Conservation (phyloP, 306 rosid species). For the Casuarina equisetifolia region DNA sequence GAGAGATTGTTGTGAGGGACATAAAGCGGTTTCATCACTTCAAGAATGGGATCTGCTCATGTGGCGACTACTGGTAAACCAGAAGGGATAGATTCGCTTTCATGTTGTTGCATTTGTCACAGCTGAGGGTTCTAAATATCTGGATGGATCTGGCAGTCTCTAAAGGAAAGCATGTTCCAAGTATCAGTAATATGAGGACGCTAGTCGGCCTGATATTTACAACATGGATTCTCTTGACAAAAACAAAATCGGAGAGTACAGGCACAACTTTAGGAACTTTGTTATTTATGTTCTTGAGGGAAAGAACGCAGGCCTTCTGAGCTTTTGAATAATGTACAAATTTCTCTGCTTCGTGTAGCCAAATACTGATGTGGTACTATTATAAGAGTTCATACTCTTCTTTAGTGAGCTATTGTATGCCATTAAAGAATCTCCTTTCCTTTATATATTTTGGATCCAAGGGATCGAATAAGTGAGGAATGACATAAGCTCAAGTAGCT, state of each 20-base stretch:
- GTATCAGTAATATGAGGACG: background rate
- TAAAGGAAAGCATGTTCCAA: background rate
- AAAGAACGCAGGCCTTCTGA: background rate
- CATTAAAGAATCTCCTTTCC: too few relatives aligned
- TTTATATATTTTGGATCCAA: too few relatives aligned
- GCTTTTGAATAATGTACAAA: background rate
- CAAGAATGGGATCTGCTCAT: slow-evolving; percentile 6
- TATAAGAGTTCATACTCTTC: too few relatives aligned
- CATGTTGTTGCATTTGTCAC: background rate
- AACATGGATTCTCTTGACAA: background rate
- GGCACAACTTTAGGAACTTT: background rate
- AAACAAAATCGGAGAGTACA: background rate
- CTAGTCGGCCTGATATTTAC: background rate
- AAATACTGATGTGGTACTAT: background rate
- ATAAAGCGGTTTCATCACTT: background rate
- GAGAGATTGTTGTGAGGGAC: slow-evolving; percentile 15
- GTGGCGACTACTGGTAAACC: slow-evolving; percentile 3
- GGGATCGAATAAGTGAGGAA: too few relatives aligned
- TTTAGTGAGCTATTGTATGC: too few relatives aligned
- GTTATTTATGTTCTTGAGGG: background rate
- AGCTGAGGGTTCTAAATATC: background rate
- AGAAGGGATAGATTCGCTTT: background rate
- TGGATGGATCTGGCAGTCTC: background rate
- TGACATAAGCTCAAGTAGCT: too few relatives aligned
- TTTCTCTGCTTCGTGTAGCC: background rate